A percentile compares a stretch with the other conserved stretches of the same genome.
Conservation (phyloP, 495 filamentous ascomycete genomes). For the Talaromyces wortmannii region DNA sequence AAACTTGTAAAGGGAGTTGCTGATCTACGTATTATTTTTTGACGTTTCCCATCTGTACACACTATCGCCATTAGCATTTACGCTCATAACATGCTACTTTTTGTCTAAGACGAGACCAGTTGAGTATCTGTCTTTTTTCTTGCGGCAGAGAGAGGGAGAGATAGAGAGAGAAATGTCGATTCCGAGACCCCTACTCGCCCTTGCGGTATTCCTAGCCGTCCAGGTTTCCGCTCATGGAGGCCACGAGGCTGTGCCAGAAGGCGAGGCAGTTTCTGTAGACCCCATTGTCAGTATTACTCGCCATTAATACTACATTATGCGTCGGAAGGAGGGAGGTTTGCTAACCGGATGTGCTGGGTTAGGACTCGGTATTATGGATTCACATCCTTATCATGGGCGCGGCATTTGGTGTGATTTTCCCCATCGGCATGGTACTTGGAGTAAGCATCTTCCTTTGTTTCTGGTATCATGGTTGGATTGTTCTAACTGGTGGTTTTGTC, state of each 20-base stretch:
- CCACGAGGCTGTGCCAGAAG: slow-evolving; percentile 68
- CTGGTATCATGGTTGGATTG: background rate
- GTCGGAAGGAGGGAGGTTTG: background rate
- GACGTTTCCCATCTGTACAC: too few relatives aligned
- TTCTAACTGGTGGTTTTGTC: background rate
- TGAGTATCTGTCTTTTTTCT: too few relatives aligned
- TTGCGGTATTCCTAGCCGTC: slow-evolving; percentile 22
- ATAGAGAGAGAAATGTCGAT: background rate
- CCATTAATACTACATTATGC: background rate
- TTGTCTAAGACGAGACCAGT: too few relatives aligned
- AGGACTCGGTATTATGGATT: slow-evolving; percentile 85
- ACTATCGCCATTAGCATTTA: too few relatives aligned
- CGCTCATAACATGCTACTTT: too few relatives aligned
- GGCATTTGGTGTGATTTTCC: slow-evolving; percentile 87
- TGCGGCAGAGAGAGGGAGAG: too few relatives aligned
- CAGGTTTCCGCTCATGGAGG: slow-evolving; percentile 61
- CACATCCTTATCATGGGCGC: slow-evolving; percentile 88
- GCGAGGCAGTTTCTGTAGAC: slow-evolving; percentile 66
- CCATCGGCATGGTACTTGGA: slow-evolving; percentile 91
- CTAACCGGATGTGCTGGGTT: background rate
- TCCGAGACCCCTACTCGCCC: slow-evolving; percentile 5
- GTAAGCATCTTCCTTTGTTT: slow-evolving; percentile 39
- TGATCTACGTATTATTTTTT: too few relatives aligned
- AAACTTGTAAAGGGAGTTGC: too few relatives aligned
- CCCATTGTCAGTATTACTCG: slow-evolving; percentile 62